Conservation (phyloP, 257 asterid species). For the Plantago elongata region DNA sequence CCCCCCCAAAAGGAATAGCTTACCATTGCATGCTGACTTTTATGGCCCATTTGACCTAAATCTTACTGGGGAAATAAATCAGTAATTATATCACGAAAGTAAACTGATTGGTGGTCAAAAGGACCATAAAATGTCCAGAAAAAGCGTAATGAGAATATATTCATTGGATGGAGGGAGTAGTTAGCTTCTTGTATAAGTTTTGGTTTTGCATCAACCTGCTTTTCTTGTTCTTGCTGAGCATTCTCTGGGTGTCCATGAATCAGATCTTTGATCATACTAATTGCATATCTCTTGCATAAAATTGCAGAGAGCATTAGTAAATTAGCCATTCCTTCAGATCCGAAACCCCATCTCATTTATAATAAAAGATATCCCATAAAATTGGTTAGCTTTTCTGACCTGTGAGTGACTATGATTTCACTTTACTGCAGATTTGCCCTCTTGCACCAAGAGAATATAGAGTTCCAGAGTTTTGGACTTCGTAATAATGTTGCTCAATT, state of each 20-base stretch:
- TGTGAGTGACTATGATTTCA: conserved; percentile 3
- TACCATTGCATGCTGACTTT: too few species aligned
- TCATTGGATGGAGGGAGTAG: not conserved
- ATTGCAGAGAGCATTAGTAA: not conserved
- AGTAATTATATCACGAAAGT: too few species aligned
- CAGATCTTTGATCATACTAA: too few species aligned
- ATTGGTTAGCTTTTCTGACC: conserved; percentile 8
- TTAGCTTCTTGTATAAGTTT: conserved; percentile 9
- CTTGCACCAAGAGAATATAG: conserved; percentile 73
- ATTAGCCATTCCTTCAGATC: too few species aligned
- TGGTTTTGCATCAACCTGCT: conserved; percentile 1
- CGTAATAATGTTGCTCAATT: conserved; percentile 80
- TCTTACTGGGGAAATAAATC: too few species aligned
- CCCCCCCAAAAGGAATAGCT: too few species aligned
- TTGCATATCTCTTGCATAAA: too few species aligned
- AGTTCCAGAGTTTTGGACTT: conserved; percentile 74
- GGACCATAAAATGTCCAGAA: too few species aligned
- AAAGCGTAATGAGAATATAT: too few species aligned
- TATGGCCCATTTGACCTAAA: too few species aligned
- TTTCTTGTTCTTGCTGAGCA: conserved; percentile 7
- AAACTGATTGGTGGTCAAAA: too few species aligned
- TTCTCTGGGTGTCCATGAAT: not conserved
- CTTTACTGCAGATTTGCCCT: conserved; percentile 53
- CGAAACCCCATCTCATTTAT: too few species aligned
- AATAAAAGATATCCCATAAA: not conserved